phyloP scores from a whole-genome alignment of 2,329 filamentous ascomycete species.

The Chaetomium olivaceum region DNA sequence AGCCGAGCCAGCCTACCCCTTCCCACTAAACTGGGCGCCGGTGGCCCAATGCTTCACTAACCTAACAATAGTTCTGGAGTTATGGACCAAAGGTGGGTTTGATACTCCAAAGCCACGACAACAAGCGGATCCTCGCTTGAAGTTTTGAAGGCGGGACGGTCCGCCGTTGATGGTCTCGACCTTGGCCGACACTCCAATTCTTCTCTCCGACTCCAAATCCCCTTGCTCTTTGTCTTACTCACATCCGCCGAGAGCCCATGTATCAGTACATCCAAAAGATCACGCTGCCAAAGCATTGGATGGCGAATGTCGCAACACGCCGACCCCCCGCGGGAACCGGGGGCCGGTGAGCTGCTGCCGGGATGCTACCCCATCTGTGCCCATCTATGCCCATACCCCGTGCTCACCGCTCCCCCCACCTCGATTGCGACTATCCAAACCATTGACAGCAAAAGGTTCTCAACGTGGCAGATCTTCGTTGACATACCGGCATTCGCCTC shows the following conservation, averaged over 20 bases:
- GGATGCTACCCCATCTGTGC: slow-evolving; percentile 17
- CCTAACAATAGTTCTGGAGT: too few species aligned
- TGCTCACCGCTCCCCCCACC: slow-evolving; percentile 20
- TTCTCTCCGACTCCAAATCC: background rate
- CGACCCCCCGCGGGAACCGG: slow-evolving; percentile 14
- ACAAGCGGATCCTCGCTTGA: slow-evolving; percentile 1
- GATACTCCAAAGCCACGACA: slow-evolving; percentile 12
- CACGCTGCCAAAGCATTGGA: slow-evolving; percentile 13
- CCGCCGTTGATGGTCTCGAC: background rate
- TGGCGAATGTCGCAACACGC: background rate
- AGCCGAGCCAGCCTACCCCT: background rate
- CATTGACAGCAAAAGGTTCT: background rate
- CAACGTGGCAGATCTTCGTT: background rate
- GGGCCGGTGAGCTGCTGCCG: slow-evolving; percentile 14
- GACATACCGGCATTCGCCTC: background rate
- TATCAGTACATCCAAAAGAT: background rate
- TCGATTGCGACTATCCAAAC: slow-evolving; percentile 5
- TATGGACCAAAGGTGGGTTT: slow-evolving; percentile 5
- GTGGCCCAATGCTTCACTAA: background rate
- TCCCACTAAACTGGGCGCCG: too few species aligned
- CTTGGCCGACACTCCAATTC: background rate
- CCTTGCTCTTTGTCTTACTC: background rate
- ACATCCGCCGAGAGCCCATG: background rate
- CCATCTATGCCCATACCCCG: slow-evolving; percentile 17
- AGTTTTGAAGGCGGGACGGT: background rate